Evolutionary conservation across 2,329 filamentous ascomycete genomes (phyloP), one percentile per base, ranked within the genome.

Genomic region (Leptographium wingfieldii): DNA sequence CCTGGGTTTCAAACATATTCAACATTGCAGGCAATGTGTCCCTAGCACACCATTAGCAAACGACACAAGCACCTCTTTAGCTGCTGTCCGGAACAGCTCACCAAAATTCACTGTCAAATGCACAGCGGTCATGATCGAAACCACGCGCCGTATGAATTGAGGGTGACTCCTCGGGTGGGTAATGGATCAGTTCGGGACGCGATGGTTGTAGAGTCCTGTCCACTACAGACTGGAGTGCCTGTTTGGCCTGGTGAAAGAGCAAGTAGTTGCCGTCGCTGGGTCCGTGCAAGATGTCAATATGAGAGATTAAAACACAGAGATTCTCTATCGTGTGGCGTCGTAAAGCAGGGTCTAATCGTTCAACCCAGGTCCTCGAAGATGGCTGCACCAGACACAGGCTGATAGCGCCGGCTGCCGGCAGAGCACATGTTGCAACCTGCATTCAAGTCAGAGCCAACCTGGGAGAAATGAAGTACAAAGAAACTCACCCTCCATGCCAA

Each of bases 261-360:
- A 55, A 55, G 43, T 60, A 57, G 33, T 60, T 60, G 51, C 59
- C 59, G 27, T 60, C 59, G 33, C 59, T 60, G 4, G 59, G 57
- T 22, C 57, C 59, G 52, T 60, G 57, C 11, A 60, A 43, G 16
- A 58, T 58, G 51, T 60, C 59, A 33, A 60, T 60, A 40, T 60
- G 59, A 7, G 59, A 56, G 12, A 60, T 60, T 6, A 60, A 52
- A 1, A 60, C 59, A 5, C 51, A 58, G 16, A 60, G 25, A 43
- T 60, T 56, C 31, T 56, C 56, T 14, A 60, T 56, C 38, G 59
- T 55, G 10, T 57, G 43, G 7, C 56, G 53, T 3, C 43, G n/a
- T 31, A 56, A 33, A 33, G 53, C 53, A 33, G 53, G 53, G 53
- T 55, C 53, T 3, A 55, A 33, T 19, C 19, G 53, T 33, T 55